Percentiles rank a stretch among this genome's conserved stretches.
Evolutionary conservation across 129 eudicot species (phyloP).

Genomic region (Centella asiatica): DNA sequence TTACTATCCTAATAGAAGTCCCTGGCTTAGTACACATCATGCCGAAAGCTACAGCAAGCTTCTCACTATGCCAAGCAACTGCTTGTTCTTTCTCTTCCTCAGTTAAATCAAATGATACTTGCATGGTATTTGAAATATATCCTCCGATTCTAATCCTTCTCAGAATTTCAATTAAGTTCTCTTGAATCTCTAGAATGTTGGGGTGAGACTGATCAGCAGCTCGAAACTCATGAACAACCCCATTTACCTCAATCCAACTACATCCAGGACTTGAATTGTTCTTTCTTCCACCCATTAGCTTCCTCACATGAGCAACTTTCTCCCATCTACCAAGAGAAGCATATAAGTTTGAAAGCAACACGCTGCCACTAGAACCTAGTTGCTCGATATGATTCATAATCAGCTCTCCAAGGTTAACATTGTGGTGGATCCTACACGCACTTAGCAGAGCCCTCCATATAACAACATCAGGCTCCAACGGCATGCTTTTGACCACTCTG

Average conservation of each 20-base stretch:
- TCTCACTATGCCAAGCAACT: constrained; percentile 74
- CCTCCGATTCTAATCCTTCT: constrained; percentile 28
- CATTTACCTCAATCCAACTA: constrained; percentile 85
- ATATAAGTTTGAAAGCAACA: constrained; percentile 62
- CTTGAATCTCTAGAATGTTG: constrained; percentile 31
- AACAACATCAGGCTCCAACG: constrained; percentile 45
- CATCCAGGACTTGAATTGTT: constrained; percentile 44
- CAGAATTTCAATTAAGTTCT: constrained; percentile 39
- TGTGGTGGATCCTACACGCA: constrained; percentile 64
- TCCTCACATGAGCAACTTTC: constrained; percentile 36
- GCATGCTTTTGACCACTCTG: constrained; percentile 53
- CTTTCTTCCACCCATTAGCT: constrained; percentile 39
- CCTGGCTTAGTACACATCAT: constrained; percentile 39
- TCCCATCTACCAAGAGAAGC: constrained; percentile 84
- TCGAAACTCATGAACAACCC: constrained; percentile 65
- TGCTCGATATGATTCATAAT: constrained; percentile 35
- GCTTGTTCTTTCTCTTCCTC: constrained; percentile 61
- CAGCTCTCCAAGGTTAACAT: constrained; percentile 43
- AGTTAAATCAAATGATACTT: constrained; percentile 39
- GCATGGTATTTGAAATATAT: constrained; percentile 27
- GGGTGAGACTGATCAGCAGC: constrained; percentile 71
- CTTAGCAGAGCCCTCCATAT: constrained; percentile 82
- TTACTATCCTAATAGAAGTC: constrained; percentile 51
- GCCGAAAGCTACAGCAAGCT: constrained; percentile 75
- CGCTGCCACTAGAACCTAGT: constrained; percentile 34